Conservation (phyloP, 495 filamentous ascomycete species). For the Penicillium daleae region DNA sequence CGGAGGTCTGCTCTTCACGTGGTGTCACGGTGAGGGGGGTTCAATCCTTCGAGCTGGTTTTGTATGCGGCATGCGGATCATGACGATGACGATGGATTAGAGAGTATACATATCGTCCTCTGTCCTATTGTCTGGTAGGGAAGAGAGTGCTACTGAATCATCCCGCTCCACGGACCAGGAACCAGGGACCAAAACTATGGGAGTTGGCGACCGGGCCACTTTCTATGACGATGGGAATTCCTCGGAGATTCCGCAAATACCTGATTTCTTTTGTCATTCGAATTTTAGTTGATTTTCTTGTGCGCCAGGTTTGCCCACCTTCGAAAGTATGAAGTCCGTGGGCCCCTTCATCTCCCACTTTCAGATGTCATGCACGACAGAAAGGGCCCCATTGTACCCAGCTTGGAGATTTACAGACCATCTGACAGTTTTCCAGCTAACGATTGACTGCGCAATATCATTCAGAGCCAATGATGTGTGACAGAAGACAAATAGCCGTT, state of each 20-base stretch:
- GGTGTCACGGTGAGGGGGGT: neutral
- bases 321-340: neutral
- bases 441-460: neutral
- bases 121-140: neutral
- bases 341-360: neutral
- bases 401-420: neutral
- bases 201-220: neutral
- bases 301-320: neutral
- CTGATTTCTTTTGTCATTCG: neutral
- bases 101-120: neutral
- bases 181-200: neutral
- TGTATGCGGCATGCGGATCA: conserved; percentile 6
- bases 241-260: neutral
- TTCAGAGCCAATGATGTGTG: neutral
- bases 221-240: neutral
- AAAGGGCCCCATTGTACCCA: neutral
- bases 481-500: neutral
- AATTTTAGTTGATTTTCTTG: neutral
- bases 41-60: neutral
- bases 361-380: neutral
- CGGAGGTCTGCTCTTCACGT: neutral
- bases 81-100: neutral
- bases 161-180: neutral
- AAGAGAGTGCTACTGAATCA: neutral
- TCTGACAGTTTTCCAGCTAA: neutral